These are phyloP conservation scores for Coprinopsis strossmayeri DNA, from an alignment of 768 basidiomycete species.

Conservation along the genomic window DNA sequence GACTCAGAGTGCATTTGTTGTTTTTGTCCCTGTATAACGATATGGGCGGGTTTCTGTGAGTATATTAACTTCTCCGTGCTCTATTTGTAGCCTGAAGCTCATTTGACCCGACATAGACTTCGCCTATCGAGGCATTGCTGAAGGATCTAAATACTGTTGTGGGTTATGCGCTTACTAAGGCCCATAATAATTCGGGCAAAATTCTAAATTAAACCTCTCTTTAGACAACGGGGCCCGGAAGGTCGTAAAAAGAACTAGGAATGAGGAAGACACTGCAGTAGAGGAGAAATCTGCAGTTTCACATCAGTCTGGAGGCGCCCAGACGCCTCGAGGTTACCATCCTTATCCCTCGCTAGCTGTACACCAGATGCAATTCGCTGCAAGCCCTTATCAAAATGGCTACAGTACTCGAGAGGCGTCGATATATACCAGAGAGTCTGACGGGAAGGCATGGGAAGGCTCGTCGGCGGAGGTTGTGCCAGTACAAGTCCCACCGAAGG, in stretches of 20 bases:
- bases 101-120: neutral
- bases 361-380: too few relatives aligned
- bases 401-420: neutral
- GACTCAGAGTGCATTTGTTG: slow-evolving; percentile 10
- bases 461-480: neutral
- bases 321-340: too few relatives aligned
- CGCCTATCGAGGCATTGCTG: neutral
- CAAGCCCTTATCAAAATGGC: too few relatives aligned
- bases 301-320: neutral
- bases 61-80: neutral
- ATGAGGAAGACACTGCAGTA: neutral
- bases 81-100: neutral
- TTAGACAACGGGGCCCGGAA: neutral
- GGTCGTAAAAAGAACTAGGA: neutral
- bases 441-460: neutral
- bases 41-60: slow-evolving; percentile 10
- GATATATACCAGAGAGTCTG: neutral
- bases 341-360: too few relatives aligned
- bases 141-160: neutral
- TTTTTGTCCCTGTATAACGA: slow-evolving; percentile 7
- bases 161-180: neutral
- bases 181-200: neutral
- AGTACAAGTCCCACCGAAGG: neutral
- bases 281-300: too few relatives aligned
- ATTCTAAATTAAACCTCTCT: neutral